Evolutionary conservation across 768 basidiomycete genomes (phyloP).

Genomic region (Pisolithus microcarpus): DNA sequence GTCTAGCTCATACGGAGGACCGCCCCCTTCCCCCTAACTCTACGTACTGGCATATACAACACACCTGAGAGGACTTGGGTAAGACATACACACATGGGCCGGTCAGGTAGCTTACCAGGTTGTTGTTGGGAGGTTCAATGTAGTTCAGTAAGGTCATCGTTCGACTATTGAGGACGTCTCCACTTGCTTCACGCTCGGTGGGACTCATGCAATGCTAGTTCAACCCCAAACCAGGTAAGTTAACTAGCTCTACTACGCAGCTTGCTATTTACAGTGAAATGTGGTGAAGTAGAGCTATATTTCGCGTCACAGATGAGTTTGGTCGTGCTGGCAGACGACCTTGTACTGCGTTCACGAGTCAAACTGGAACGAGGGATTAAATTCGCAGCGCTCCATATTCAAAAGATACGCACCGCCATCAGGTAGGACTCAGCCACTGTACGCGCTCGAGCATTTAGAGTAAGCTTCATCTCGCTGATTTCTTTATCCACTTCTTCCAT

Average conservation of each 20-base stretch:
- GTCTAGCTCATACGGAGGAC: slow-evolving; percentile 5
- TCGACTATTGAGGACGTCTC: neutral
- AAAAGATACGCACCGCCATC: slow-evolving; percentile 58
- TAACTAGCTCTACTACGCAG: no score
- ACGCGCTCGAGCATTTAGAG: slow-evolving; percentile 90
- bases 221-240: no score
- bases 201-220: no score
- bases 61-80: slow-evolving; percentile 40
- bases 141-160: slow-evolving; percentile 40
- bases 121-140: slow-evolving; percentile 54
- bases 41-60: slow-evolving; percentile 67
- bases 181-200: no score
- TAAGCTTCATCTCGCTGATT: slow-evolving; percentile 99
- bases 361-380: neutral
- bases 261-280: no score
- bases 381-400: neutral
- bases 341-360: neutral
- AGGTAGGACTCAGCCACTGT: slow-evolving; percentile 97
- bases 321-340: no score
- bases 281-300: no score
- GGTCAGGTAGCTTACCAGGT: slow-evolving; percentile 44
- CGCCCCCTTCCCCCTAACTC: neutral
- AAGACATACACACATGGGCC: neutral
- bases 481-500: slow-evolving; percentile 99
- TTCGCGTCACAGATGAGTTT: no score